Conservation (phyloP, 768 basidiomycete genomes). For the Cytidiella melzeri region DNA sequence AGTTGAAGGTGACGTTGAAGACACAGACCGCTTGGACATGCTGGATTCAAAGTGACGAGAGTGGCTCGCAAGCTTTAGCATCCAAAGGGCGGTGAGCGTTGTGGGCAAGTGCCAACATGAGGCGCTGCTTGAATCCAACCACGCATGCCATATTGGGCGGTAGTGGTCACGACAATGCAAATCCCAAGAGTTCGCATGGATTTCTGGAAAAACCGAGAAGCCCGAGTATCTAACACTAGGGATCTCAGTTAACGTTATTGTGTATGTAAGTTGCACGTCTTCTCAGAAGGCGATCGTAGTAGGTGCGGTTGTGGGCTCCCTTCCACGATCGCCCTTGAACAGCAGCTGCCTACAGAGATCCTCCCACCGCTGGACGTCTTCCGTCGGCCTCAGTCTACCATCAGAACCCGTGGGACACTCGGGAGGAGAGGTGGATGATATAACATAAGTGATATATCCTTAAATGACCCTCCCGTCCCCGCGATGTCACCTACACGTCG, state of each 20-base stretch:
- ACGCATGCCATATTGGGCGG: constrained; percentile 7
- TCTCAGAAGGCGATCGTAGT: background rate
- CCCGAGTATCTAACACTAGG: background rate
- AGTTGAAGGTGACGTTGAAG: constrained; percentile 8
- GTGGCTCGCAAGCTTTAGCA: too few species aligned
- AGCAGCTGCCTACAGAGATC: too few species aligned
- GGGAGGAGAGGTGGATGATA: background rate
- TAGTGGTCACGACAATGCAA: background rate
- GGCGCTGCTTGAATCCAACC: background rate
- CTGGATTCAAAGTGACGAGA: too few species aligned
- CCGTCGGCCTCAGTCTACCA: too few species aligned
- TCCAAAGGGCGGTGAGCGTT: too few species aligned
- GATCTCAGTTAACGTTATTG: background rate
- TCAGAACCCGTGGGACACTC: background rate
- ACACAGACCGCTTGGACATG: constrained; percentile 13
- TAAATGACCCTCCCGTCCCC: background rate
- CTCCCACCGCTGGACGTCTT: too few species aligned
- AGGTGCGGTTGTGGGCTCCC: too few species aligned
- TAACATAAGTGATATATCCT: background rate
- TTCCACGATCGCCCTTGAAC: too few species aligned
- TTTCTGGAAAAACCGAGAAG: constrained; percentile 8
- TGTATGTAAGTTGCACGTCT: background rate
- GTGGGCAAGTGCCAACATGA: too few species aligned
- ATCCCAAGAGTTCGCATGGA: background rate
- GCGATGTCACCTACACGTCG: background rate